Evolutionary conservation across 352 stramenopile genomes (phyloP).

Genomic region (Hyaloperonospora arabidopsidis): DNA sequence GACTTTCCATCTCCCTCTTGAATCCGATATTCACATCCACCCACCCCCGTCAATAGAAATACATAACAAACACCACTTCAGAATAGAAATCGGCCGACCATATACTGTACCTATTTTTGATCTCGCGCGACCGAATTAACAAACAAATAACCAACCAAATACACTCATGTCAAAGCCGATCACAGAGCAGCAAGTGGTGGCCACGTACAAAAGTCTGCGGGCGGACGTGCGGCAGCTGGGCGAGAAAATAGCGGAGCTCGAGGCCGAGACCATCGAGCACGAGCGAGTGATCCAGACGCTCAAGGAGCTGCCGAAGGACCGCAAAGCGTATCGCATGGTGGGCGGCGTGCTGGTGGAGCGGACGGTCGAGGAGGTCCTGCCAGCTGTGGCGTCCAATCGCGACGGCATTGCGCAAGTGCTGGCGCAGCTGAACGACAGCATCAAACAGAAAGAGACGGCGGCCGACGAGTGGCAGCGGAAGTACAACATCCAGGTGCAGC

Average conservation of each 20-base stretch:
- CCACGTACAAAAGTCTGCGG: slow-evolving; percentile 82
- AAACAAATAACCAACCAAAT: no score
- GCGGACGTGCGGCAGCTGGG: slow-evolving; percentile 74
- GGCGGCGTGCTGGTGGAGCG: slow-evolving; percentile 95
- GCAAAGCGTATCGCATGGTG: slow-evolving; percentile 93
- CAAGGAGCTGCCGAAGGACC: slow-evolving; percentile 48
- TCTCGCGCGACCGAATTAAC: no score
- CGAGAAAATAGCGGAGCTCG: slow-evolving; percentile 80
- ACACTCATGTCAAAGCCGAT: slow-evolving; percentile 45
- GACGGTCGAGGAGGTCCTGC: slow-evolving; percentile 92
- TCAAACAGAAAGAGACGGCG: slow-evolving; percentile 77
- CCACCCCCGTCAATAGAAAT: no score
- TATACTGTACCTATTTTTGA: neutral
- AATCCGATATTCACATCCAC: slow-evolving; percentile 6
- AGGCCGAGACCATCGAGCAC: slow-evolving; percentile 79
- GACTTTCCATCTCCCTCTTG: slow-evolving; percentile 5
- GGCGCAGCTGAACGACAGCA: slow-evolving; percentile 60
- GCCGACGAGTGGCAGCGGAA: slow-evolving; percentile 84
- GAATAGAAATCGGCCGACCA: neutral
- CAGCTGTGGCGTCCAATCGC: slow-evolving; percentile 81
- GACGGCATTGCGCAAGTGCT: slow-evolving; percentile 75
- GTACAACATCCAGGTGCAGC: slow-evolving; percentile 82
- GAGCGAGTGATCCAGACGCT: slow-evolving; percentile 81
- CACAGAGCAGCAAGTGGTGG: slow-evolving; percentile 81
- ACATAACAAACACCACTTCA: no score